Evolutionary conservation across 1,284 basidiomycete species (phyloP).

Genomic region (Irpex sp.): DNA sequence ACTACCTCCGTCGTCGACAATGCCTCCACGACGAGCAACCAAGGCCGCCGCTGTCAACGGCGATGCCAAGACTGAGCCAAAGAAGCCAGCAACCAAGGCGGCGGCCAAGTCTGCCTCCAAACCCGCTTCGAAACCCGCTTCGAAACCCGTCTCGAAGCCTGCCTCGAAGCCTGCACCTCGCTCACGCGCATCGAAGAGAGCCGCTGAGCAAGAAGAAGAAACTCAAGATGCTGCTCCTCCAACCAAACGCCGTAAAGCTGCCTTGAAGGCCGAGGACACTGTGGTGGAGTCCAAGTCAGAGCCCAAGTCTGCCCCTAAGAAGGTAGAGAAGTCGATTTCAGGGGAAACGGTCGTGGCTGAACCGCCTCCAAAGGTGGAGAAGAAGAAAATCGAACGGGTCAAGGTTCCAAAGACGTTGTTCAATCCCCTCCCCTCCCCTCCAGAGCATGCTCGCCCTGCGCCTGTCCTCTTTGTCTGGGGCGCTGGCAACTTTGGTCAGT

Average conservation of each 20-base stretch:
- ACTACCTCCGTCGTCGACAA: background rate
- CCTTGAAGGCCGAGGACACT: conserved; percentile 15
- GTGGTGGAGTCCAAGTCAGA: conserved; percentile 5
- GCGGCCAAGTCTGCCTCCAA: conserved; percentile 22
- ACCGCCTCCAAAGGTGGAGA: conserved; percentile 13
- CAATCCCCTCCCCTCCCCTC: conserved; percentile 55
- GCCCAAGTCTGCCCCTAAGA: conserved; percentile 1
- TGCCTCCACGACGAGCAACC: conserved; percentile 40
- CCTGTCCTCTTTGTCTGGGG: conserved; percentile 78
- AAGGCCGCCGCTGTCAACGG: conserved; percentile 37
- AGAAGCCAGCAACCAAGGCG: conserved; percentile 27
- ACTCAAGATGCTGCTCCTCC: conserved; percentile 14
- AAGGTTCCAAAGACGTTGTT: conserved; percentile 49
- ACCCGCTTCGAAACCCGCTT: conserved; percentile 17
- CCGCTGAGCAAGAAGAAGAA: conserved; percentile 17
- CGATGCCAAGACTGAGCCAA: conserved; percentile 6
- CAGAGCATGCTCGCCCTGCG: conserved; percentile 47
- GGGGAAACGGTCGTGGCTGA: conserved; percentile 6
- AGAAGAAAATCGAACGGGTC: conserved; percentile 17
- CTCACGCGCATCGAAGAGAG: conserved; percentile 14
- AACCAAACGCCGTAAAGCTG: conserved; percentile 18
- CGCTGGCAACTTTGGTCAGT: conserved; percentile 85
- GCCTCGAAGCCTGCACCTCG: conserved; percentile 23
- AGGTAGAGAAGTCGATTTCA: too few relatives aligned
- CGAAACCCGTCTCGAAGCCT: conserved; percentile 27